Evolutionary conservation across 345 rosid genomes (phyloP).

Genomic region (Bruguiera gymnorhiza): DNA sequence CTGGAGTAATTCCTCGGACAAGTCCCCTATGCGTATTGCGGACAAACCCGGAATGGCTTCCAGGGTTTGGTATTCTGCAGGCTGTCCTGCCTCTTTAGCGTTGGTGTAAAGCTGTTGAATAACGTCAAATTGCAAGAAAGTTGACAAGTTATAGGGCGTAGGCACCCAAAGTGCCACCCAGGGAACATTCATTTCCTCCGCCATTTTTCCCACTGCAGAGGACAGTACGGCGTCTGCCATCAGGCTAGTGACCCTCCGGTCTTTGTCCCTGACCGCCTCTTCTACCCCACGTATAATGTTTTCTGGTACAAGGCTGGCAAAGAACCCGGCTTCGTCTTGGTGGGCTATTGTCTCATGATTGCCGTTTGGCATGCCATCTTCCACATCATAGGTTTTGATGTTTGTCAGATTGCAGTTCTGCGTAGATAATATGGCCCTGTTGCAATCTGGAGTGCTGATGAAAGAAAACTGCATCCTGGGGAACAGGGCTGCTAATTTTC

Average conservation of each 20-base stretch:
- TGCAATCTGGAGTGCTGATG: neutral
- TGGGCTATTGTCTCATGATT: neutral
- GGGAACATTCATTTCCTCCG: neutral
- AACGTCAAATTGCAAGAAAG: neutral
- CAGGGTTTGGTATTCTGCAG: neutral
- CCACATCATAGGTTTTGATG: neutral
- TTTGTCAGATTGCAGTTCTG: neutral
- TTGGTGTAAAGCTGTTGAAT: neutral
- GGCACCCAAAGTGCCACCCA: constrained; percentile 4
- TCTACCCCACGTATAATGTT: neutral
- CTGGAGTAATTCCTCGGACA: neutral
- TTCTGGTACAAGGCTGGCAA: neutral
- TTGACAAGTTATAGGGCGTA: neutral
- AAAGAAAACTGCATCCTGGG: constrained; percentile 5
- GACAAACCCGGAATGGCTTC: constrained; percentile 11
- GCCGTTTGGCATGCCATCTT: neutral
- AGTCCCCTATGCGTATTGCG: neutral
- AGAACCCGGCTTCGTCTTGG: too few species aligned
- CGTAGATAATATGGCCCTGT: neutral
- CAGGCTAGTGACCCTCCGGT: neutral
- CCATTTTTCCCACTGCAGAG: neutral
- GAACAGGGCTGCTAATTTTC: neutral
- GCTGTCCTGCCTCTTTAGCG: neutral
- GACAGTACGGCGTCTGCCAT: constrained; percentile 3
- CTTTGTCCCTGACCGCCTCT: neutral